These are phyloP conservation scores for Otatea glauca DNA, from an alignment of 176 grass and related monocot genomes.

Conservation along the genomic window DNA sequence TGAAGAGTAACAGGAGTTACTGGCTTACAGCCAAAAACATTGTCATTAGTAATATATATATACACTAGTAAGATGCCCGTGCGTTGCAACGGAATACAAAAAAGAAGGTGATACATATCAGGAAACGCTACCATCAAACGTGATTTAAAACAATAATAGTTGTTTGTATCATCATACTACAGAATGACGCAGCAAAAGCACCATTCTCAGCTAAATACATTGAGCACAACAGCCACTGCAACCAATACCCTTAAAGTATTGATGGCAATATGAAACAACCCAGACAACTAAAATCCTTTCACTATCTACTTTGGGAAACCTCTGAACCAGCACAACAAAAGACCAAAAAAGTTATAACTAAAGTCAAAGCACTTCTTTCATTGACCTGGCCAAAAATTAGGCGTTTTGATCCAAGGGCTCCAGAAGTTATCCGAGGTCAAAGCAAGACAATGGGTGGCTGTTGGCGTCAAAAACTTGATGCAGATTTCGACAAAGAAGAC, in stretches of 20 bases:
- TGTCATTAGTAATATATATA: too few relatives aligned
- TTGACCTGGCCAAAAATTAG: constrained; percentile 2
- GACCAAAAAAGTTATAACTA: constrained; percentile 23
- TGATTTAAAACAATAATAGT: too few relatives aligned
- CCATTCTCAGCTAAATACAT: constrained; percentile 36
- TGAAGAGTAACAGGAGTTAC: neutral
- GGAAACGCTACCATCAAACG: too few relatives aligned
- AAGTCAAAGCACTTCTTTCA: constrained; percentile 21
- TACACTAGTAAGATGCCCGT: too few relatives aligned
- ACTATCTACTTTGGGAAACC: constrained; percentile 42
- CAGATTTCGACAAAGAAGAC: too few relatives aligned
- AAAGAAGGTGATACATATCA: too few relatives aligned
- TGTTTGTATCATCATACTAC: too few relatives aligned
- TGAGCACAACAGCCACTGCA: too few relatives aligned
- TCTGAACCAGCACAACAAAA: constrained; percentile 5
- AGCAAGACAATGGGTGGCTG: too few relatives aligned
- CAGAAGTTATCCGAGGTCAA: neutral
- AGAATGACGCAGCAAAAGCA: neutral
- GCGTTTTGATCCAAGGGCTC: neutral
- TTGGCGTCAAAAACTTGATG: too few relatives aligned
- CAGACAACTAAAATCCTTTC: constrained; percentile 27
- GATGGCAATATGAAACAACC: constrained; percentile 52
- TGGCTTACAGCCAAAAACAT: neutral
- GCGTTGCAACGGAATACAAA: too few relatives aligned
- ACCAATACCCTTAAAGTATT: too few relatives aligned